Evolutionary conservation across 306 rosid genomes (phyloP).

Genomic region (Vicia sativa): DNA sequence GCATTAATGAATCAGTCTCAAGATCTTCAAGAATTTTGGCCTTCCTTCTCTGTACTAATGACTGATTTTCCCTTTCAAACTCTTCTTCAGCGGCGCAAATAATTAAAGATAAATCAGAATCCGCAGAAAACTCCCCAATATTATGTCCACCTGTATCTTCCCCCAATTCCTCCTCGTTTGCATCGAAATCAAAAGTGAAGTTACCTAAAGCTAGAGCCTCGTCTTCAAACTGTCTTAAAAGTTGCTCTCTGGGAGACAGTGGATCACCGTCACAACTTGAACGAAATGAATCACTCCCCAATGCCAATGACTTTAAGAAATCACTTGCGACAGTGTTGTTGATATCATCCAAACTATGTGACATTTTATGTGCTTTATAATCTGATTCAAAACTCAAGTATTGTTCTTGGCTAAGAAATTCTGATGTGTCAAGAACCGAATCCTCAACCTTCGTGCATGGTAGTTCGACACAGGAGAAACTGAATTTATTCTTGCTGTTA

Average conservation of each 20-base stretch:
- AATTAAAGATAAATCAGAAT: slow-evolving; percentile 58
- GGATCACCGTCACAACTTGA: slow-evolving; percentile 52
- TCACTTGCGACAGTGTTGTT: slow-evolving; percentile 68
- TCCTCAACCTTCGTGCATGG: slow-evolving; percentile 40
- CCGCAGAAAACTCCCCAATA: slow-evolving; percentile 34
- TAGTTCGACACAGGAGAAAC: slow-evolving; percentile 37
- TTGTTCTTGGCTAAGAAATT: slow-evolving; percentile 35
- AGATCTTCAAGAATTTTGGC: slow-evolving; percentile 71
- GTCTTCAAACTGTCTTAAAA: slow-evolving; percentile 70
- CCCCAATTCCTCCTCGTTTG: slow-evolving; percentile 48
- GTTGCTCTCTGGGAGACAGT: slow-evolving; percentile 75
- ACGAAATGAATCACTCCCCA: slow-evolving; percentile 51
- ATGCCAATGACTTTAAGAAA: slow-evolving; percentile 60
- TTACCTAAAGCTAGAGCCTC: slow-evolving; percentile 58
- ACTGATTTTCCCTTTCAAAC: slow-evolving; percentile 48
- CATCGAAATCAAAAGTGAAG: slow-evolving; percentile 44
- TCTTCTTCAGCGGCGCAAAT: slow-evolving; percentile 65
- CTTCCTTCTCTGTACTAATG: slow-evolving; percentile 57
- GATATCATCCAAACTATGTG: slow-evolving; percentile 61
- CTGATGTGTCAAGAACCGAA: slow-evolving; percentile 38
- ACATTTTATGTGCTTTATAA: slow-evolving; percentile 46
- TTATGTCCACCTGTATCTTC: slow-evolving; percentile 23
- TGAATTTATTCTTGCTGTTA: slow-evolving; percentile 37
- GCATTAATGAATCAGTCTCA: slow-evolving; percentile 77
- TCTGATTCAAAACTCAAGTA: slow-evolving; percentile 39